Conservation (phyloP, 1,284 basidiomycete genomes). For the Fomitopsis betulina region DNA sequence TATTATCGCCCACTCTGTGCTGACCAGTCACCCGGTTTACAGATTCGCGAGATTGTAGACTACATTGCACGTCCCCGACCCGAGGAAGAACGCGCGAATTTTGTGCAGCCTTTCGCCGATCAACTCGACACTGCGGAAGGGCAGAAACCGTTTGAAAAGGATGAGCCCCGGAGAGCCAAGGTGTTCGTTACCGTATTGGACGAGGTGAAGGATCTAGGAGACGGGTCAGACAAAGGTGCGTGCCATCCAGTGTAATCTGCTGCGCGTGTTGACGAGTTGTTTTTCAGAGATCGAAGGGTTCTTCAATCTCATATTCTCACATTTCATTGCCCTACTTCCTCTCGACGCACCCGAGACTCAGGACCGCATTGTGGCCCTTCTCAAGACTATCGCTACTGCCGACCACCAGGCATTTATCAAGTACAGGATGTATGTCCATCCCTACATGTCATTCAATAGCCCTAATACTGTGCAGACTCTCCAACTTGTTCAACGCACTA, state of each 20-base stretch:
- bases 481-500: slow-evolving; percentile 84
- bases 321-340: slow-evolving; percentile 57
- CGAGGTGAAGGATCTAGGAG: slow-evolving; percentile 65
- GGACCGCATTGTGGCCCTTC: slow-evolving; percentile 43
- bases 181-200: slow-evolving; percentile 55
- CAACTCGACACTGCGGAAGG: slow-evolving; percentile 51
- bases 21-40: slow-evolving; percentile 3
- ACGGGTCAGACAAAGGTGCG: slow-evolving; percentile 71
- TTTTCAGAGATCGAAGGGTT: slow-evolving; percentile 78
- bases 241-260: slow-evolving; percentile 5
- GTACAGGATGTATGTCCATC: slow-evolving; percentile 59
- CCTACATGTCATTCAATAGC: neutral
- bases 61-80: slow-evolving; percentile 68
- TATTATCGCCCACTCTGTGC: neutral
- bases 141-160: slow-evolving; percentile 48
- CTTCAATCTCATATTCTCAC: slow-evolving; percentile 75
- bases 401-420: slow-evolving; percentile 50
- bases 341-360: slow-evolving; percentile 50
- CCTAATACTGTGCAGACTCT: slow-evolving; percentile 47
- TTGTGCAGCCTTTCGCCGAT: slow-evolving; percentile 65
- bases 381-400: slow-evolving; percentile 52
- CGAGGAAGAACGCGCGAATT: slow-evolving; percentile 62
- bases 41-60: slow-evolving; percentile 78
- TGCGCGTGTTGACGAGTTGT: neutral
- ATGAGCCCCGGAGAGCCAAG: slow-evolving; percentile 45